Base-by-base conservation (phyloP, 371 early-diverging fungal species). In the Chytridium lagenaria region DNA sequence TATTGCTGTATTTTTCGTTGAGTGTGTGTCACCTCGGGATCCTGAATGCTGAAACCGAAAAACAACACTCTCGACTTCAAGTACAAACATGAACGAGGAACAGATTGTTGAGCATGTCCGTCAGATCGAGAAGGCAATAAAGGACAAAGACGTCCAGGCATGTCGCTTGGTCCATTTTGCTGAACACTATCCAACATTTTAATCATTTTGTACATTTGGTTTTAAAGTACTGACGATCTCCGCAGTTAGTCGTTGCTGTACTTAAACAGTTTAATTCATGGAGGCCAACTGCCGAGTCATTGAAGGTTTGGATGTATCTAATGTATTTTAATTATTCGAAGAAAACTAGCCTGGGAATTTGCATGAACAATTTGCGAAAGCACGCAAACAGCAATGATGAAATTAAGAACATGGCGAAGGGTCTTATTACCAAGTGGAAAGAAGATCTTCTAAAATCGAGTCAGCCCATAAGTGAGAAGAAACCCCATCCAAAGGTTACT, bases 371-470 rank as follows among this genome's bases (percentile, higher is more conserved):
- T 67, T 81, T 94, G 63, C 78, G 91, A 26, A 89, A 88, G 63
- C 85, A 79, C 70, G 49, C 49, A 5, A 63, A 90, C 65, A 78
- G 82, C 7, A 84, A 89, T 63, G 80, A 81, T 1, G 83, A 82
- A 2, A 87, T 94, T 23, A 87, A 89, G 0, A 81, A 77, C 50
- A 70, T 84, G 66, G 90, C 93, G 1, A 92, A 90, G 73, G 88
- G 82, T 33, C 82, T 93, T 49, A 91, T 95, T 0, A 82, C 83
- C 68, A 91, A 90, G 61, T 96, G 96, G 96, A 93, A 94, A 78
- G 78, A 84, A 67, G 90, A 92, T 68, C 89, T 93, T 80, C 19
- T 49, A 40, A 59, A 59, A 67, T 76, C 63, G 33, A 15, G 10
- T 23, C 19, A 7, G 22, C 2, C 63, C 3, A 36, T 7, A 12